Base-by-base conservation (phyloP, 257 asterid genomes). In the Petunia axillaris region DNA sequence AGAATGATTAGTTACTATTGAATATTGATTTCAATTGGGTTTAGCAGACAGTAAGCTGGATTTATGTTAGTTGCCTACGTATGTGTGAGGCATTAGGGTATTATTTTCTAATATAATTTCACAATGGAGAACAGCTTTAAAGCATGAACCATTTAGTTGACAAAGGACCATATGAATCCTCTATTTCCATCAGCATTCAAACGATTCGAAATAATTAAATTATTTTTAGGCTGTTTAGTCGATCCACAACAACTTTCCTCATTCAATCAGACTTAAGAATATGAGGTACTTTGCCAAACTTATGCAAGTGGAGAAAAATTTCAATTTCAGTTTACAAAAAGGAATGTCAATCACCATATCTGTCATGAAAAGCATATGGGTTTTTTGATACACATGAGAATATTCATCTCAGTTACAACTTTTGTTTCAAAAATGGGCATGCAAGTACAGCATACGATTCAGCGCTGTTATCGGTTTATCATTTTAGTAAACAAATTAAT, bases 341-440 rank as follows among this genome's bases (percentile, higher is more conserved):
- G 9, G 44, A 11, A 11, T 48, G 77, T 48, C 59, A 70, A 10
- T 35, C 77, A 71, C 44, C 11, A 2, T 71, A 50, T 48, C 43
- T 10, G 59, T 71, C 60, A 35, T n/a, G 52, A 48, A 71, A 48
- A 71, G 50, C 35, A 71, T 1, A 35, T 13, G 25, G 35, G 50
- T 48, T 71, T 71, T 71, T 48, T 9, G 40, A 71, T 71, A 5
- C 62, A 48, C 77, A 48, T 8, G 9, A 25, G 25, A 66, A 15
- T 1, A 35, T 5, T 6, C 44, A 50, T 71, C 59, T 71, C 4
- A 70, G 59, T 70, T 71, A 71, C 77, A 71, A 48, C 77, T 71
- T 48, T 1, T 71, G 77, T 48, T 71, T 48, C 77, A 71, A 48
- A 35, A 64, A 9, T 9, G 41, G 46, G 0, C 1, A 9, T 37